A percentile compares a stretch with the other conserved stretches of the same genome.
Conservation (phyloP, 2,329 filamentous ascomycete genomes). For the Karstenula rhodostoma region DNA sequence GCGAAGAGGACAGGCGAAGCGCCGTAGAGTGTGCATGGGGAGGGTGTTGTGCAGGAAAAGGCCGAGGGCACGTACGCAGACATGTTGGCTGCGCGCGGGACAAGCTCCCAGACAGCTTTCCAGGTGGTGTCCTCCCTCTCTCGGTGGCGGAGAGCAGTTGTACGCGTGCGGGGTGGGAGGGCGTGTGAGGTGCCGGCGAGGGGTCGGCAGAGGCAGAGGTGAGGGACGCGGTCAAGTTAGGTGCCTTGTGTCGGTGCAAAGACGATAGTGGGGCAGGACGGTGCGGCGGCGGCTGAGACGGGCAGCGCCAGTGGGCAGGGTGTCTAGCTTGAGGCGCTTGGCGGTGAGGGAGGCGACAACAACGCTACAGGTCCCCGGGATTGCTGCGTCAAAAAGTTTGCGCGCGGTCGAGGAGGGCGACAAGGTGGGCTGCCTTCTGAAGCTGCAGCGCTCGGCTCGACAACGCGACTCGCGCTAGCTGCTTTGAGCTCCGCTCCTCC, state of each 20-base stretch:
- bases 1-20: background rate
- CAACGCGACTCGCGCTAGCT: slow-evolving; percentile 1
- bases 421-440: slow-evolving; percentile 1
- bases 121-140: slow-evolving; percentile 30
- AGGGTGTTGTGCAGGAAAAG: background rate
- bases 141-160: slow-evolving; percentile 24
- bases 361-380: background rate
- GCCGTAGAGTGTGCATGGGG: background rate
- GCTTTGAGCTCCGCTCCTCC: background rate
- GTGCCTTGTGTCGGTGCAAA: slow-evolving; percentile 40
- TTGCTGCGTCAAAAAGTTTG: slow-evolving; percentile 10
- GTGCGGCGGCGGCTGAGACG: slow-evolving; percentile 10
- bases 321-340: background rate
- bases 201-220: slow-evolving; percentile 20
- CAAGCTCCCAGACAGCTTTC: slow-evolving; percentile 44
- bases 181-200: slow-evolving; percentile 22
- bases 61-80: slow-evolving; percentile 56
- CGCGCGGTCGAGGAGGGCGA: background rate
- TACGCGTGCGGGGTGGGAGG: slow-evolving; percentile 11
- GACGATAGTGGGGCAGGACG: slow-evolving; percentile 45
- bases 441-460: slow-evolving; percentile 1
- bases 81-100: slow-evolving; percentile 57
- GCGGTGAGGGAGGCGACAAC: background rate
- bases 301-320: background rate
- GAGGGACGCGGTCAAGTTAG: slow-evolving; percentile 29